Conservation (phyloP, 148 eudicot genomes). For the Pharnaceum exiguum region DNA sequence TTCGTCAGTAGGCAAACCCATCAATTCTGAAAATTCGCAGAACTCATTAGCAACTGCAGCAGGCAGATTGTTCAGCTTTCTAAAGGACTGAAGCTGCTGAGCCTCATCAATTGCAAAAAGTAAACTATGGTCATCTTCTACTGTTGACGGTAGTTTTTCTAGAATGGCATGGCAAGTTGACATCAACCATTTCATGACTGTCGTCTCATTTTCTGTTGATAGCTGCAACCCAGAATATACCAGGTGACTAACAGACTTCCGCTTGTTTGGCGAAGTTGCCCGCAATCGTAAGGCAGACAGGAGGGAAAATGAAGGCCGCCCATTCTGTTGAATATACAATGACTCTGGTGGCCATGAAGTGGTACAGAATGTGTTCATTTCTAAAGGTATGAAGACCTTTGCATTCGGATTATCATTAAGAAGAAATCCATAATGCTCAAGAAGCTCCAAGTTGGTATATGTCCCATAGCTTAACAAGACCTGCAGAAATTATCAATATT, state of each 20-base stretch:
- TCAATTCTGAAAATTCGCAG: conserved; percentile 32
- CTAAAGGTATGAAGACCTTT: conserved; percentile 64
- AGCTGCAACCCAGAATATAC: conserved; percentile 59
- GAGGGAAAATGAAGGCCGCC: conserved; percentile 76
- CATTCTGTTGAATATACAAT: conserved; percentile 59
- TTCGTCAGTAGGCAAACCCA: conserved; percentile 24
- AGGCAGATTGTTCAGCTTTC: conserved; percentile 20
- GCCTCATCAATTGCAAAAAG: conserved; percentile 36
- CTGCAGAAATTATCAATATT: conserved; percentile 28
- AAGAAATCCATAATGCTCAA: conserved; percentile 92
- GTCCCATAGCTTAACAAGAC: conserved; percentile 93
- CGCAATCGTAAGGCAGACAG: conserved; percentile 65
- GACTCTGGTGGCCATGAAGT: conserved; percentile 77
- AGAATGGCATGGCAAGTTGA: conserved; percentile 41
- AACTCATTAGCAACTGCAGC: conserved; percentile 32
- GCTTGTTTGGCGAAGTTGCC: conserved; percentile 63
- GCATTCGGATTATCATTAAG: conserved; percentile 69
- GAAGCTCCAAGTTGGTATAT: conserved; percentile 96
- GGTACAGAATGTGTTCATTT: conserved; percentile 44
- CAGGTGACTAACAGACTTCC: conserved; percentile 48
- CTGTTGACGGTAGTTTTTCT: conserved; percentile 42
- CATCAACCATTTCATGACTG: conserved; percentile 53
- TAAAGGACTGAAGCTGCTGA: conserved; percentile 20
- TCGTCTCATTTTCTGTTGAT: conserved; percentile 57
- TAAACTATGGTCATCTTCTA: conserved; percentile 53